phyloP scores from a whole-genome alignment of 176 grass and related monocot species.

The Oryza coarctata region DNA sequence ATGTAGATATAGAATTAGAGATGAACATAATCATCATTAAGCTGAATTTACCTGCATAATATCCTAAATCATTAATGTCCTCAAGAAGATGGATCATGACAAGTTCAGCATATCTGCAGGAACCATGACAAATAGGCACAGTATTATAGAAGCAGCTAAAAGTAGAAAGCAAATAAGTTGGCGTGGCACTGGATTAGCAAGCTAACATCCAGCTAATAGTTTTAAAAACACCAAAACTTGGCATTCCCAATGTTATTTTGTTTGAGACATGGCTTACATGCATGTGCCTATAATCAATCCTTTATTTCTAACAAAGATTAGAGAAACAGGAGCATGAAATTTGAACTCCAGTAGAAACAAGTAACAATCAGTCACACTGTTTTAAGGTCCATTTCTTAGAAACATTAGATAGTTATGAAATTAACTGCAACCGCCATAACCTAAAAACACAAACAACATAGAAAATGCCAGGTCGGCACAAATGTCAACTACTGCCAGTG shows the following conservation, averaged over 20 bases:
- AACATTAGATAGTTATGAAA: neutral
- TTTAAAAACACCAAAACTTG: neutral
- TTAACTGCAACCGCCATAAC: no score
- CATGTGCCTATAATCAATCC: neutral
- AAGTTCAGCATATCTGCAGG: constrained; percentile 77
- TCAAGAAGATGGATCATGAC: constrained; percentile 91
- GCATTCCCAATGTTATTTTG: neutral
- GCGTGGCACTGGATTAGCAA: neutral
- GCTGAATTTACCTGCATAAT: constrained; percentile 72
- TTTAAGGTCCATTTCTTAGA: neutral
- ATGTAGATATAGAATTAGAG: constrained; percentile 23
- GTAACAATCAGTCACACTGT: neutral
- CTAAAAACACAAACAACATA: no score
- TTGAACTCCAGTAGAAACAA: neutral
- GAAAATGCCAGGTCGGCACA: no score
- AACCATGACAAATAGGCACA: constrained; percentile 14
- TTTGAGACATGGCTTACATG: neutral
- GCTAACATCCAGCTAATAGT: neutral
- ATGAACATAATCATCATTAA: constrained; percentile 32
- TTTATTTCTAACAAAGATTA: constrained; percentile 10
- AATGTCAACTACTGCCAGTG: no score
- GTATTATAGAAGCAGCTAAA: constrained; percentile 30
- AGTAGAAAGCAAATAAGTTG: constrained; percentile 7
- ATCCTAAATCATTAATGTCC: constrained; percentile 53
- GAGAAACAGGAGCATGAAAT: neutral